Evolutionary conservation across 257 asterid species (phyloP).

Genomic region (Nicotiana obtusifolia): DNA sequence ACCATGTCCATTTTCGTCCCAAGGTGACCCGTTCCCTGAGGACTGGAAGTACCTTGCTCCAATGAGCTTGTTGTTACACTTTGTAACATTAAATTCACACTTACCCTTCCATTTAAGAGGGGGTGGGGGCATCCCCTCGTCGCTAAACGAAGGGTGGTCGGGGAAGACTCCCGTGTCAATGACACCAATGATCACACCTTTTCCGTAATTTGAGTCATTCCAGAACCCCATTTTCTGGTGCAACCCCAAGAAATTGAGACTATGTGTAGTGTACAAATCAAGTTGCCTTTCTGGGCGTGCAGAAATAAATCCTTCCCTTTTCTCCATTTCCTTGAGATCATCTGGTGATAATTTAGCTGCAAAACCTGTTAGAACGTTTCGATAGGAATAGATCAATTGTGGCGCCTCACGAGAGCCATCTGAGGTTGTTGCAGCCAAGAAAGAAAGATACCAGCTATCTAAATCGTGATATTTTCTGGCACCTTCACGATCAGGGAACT

Average conservation of each 20-base stretch:
- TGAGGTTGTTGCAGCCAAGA: constrained; percentile 14
- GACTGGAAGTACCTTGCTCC: constrained; percentile 19
- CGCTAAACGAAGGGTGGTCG: constrained; percentile 17
- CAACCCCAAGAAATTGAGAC: constrained; percentile 18
- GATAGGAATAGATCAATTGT: constrained; percentile 18
- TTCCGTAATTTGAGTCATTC: constrained; percentile 21
- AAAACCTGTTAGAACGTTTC: constrained; percentile 22
- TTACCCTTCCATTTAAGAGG: constrained; percentile 32
- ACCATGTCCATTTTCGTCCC: constrained; percentile 24
- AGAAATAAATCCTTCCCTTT: constrained; percentile 17
- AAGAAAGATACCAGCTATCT: constrained; percentile 27
- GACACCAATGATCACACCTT: constrained; percentile 29
- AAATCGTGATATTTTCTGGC: neutral
- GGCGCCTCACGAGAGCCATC: neutral
- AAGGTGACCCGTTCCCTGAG: neutral
- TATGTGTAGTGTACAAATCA: constrained; percentile 16
- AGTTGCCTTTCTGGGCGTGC: constrained; percentile 7
- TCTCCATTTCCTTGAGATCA: constrained; percentile 19
- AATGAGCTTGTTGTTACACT: constrained; percentile 33
- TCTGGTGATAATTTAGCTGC: constrained; percentile 18
- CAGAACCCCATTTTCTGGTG: constrained; percentile 10
- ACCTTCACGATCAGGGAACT: neutral
- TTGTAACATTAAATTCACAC: constrained; percentile 6
- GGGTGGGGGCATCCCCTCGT: constrained; percentile 14
- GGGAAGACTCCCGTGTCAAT: constrained; percentile 27